Evolutionary conservation across 805 yeast genomes (phyloP).

Genomic region (Myxozyma mucilagina): DNA sequence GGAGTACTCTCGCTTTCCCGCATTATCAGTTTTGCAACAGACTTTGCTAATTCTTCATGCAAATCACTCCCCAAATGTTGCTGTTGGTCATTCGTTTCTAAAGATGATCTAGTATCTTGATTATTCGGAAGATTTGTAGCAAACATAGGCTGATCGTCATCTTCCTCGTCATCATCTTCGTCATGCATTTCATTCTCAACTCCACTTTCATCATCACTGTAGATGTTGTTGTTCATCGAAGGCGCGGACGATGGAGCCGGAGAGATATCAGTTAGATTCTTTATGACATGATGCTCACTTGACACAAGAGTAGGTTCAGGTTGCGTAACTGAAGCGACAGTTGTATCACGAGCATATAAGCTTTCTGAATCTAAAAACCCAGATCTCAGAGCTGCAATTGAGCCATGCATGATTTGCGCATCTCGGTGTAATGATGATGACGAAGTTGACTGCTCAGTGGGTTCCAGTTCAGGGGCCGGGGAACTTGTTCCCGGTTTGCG

Average conservation of each 20-base stretch:
- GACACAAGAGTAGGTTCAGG: background rate
- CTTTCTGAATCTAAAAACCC: background rate
- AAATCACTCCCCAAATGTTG: background rate
- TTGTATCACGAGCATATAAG: background rate
- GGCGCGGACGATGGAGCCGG: background rate
- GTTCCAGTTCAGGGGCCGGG: background rate
- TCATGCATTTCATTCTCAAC: conserved; percentile 1
- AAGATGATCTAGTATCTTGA: background rate
- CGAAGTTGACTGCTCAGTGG: background rate
- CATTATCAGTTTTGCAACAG: background rate
- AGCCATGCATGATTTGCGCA: background rate
- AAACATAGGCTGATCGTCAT: conserved; percentile 14
- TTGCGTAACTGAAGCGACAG: background rate
- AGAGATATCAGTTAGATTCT: background rate
- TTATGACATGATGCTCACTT: background rate
- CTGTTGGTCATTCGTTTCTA: background rate
- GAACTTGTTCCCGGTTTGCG: background rate
- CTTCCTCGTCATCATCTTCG: conserved; percentile 12
- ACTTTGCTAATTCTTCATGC: background rate
- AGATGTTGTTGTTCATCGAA: background rate
- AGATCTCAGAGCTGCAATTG: background rate
- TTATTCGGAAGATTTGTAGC: background rate
- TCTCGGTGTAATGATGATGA: background rate
- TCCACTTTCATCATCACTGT: background rate
- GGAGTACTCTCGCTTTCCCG: background rate